Percentiles rank a stretch among this genome's conserved stretches.
Evolutionary conservation across 148 eudicot genomes (phyloP).

Genomic region (Amaranthus palmeri): DNA sequence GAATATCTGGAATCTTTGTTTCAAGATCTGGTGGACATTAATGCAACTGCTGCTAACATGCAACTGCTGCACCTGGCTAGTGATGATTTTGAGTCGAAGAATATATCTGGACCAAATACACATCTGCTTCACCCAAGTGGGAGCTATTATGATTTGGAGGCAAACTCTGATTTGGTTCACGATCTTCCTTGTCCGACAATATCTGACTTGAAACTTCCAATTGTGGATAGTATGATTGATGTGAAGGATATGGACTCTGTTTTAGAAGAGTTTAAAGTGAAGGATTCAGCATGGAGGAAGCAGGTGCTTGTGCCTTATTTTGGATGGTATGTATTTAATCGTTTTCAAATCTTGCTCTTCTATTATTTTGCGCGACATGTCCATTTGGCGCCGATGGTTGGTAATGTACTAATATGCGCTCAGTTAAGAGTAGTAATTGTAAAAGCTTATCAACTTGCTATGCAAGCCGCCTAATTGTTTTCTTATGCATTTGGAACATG

Average conservation of each 20-base stretch:
- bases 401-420: no score
- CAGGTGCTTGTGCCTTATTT: slow-evolving; percentile 59
- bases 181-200: slow-evolving; percentile 26
- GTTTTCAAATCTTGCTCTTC: not conserved
- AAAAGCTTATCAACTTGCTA: no score
- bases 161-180: slow-evolving; percentile 31
- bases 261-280: slow-evolving; percentile 41
- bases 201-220: slow-evolving; percentile 32
- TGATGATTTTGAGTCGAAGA: slow-evolving; percentile 16
- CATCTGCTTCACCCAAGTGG: slow-evolving; percentile 37
- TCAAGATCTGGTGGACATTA: slow-evolving; percentile 42
- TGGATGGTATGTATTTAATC: slow-evolving; percentile 39
- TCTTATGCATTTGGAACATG: no score
- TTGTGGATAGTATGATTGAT: slow-evolving; percentile 31
- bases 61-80: slow-evolving; percentile 27
- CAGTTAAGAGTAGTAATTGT: no score
- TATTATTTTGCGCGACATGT: not conserved
- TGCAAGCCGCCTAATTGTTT: no score
- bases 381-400: no score
- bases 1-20: slow-evolving; percentile 37
- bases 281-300: slow-evolving; percentile 37
- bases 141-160: slow-evolving; percentile 30
- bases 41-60: slow-evolving; percentile 24
- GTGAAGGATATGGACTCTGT: slow-evolving; percentile 48
- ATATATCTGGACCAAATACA: slow-evolving; percentile 17